Evolutionary conservation across 768 basidiomycete species (phyloP).

Genomic region (Mrakia frigida): DNA sequence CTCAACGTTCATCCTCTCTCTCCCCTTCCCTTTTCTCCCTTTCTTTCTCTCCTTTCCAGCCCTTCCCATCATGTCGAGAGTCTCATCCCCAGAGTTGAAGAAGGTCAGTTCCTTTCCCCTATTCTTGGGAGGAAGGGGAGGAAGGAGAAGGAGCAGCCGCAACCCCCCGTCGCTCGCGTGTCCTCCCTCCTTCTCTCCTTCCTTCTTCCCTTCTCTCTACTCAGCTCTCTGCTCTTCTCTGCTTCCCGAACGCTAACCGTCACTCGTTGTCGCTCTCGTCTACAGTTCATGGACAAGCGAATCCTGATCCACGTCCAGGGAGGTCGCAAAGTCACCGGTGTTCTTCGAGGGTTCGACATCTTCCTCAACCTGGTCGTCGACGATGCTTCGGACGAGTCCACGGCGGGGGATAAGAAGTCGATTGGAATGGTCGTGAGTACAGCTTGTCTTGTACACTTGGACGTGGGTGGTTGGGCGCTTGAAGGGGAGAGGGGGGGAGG

Average conservation of each 20-base stretch:
- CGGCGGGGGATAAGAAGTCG: conserved; percentile 79
- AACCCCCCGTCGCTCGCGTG: background rate
- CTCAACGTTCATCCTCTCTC: conserved; percentile 1
- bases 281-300: conserved; percentile 97
- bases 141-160: background rate
- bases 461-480: background rate
- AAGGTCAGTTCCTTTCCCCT: conserved; percentile 57
- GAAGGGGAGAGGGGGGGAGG: background rate
- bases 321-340: conserved; percentile 91
- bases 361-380: conserved; percentile 98
- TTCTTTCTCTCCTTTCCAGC: background rate
- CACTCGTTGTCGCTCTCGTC: background rate
- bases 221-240: background rate
- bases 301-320: conserved; percentile 74
- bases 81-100: conserved; percentile 95
- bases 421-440: conserved; percentile 83
- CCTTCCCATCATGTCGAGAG: conserved; percentile 80
- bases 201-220: background rate
- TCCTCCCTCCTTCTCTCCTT: conserved; percentile 24
- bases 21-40: background rate
- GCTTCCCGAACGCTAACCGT: background rate
- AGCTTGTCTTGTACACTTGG: background rate
- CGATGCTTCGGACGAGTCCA: conserved; percentile 86
- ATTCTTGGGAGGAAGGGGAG: conserved; percentile 9
- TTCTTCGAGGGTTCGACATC: conserved; percentile 92